A percentile compares a stretch with the other conserved stretches of the same genome.
Evolutionary conservation across 2,329 filamentous ascomycete genomes (phyloP).

Genomic region (Colletotrichum kahawae): DNA sequence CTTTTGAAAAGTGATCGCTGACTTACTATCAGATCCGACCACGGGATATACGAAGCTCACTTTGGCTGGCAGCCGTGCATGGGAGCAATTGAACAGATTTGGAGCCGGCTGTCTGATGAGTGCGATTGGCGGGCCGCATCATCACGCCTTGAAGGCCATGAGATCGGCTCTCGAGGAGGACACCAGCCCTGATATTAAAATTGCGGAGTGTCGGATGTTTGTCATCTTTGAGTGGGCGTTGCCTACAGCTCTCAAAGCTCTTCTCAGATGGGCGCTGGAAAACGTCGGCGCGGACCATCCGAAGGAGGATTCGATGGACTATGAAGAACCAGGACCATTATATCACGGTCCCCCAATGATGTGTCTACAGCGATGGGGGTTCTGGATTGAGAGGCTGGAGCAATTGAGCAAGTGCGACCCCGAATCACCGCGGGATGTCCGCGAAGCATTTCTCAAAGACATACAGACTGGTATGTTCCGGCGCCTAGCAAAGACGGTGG

Average conservation of each 20-base stretch:
- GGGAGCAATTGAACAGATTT: not conserved
- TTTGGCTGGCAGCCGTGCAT: too few relatives aligned
- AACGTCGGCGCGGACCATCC: not conserved
- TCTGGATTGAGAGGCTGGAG: not conserved
- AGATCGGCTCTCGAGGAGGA: not conserved
- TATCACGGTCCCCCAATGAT: not conserved
- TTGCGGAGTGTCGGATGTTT: too few relatives aligned
- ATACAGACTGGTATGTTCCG: too few relatives aligned
- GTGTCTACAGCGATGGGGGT: not conserved
- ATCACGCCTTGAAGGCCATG: not conserved
- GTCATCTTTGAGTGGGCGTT: too few relatives aligned
- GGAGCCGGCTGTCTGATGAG: not conserved
- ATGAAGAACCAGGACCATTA: not conserved
- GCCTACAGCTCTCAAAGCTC: too few relatives aligned
- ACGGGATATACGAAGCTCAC: not conserved
- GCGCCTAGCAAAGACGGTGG: too few relatives aligned
- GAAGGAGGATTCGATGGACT: too few relatives aligned
- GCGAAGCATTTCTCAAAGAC: too few relatives aligned
- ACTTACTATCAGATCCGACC: not conserved
- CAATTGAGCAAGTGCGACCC: not conserved
- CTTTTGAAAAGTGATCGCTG: too few relatives aligned
- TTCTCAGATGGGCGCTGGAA: not conserved
- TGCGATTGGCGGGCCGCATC: not conserved
- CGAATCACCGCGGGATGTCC: too few relatives aligned
- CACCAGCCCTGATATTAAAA: too few relatives aligned